These are phyloP conservation scores for Solanum gracilifrons DNA, from an alignment of 257 asterid species.

Conservation along the genomic window DNA sequence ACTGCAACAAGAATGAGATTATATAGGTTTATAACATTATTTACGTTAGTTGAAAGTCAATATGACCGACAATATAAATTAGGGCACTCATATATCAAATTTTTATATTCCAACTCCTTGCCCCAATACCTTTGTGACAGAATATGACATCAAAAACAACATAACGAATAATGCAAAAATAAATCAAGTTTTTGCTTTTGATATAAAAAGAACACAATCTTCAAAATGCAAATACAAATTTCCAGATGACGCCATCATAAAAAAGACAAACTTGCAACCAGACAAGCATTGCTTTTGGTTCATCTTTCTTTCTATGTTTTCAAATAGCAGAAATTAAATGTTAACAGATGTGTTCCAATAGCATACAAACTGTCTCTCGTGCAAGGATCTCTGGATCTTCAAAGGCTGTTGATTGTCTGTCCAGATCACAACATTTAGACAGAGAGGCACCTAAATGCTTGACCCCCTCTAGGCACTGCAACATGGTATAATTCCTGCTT, in stretches of 20 bases:
- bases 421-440: slow-evolving; percentile 68
- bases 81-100: neutral
- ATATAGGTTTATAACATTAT: neutral
- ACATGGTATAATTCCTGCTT: slow-evolving; percentile 59
- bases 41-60: neutral
- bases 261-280: neutral
- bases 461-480: slow-evolving; percentile 89
- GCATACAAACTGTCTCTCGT: slow-evolving; percentile 95
- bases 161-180: neutral
- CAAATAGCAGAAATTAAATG: neutral
- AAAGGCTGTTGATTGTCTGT: slow-evolving; percentile 60
- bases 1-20: slow-evolving; percentile 31
- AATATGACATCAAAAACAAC: neutral
- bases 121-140: neutral
- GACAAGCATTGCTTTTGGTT: neutral
- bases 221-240: neutral
- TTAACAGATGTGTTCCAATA: neutral
- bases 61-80: neutral
- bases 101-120: neutral
- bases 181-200: neutral
- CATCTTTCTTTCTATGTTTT: neutral
- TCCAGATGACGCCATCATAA: neutral
- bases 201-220: neutral
- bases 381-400: slow-evolving; percentile 96
- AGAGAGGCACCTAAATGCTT: slow-evolving; percentile 80